Evolutionary conservation across 208 protist species (phyloP).

Genomic region (Crithidia expoeki): DNA sequence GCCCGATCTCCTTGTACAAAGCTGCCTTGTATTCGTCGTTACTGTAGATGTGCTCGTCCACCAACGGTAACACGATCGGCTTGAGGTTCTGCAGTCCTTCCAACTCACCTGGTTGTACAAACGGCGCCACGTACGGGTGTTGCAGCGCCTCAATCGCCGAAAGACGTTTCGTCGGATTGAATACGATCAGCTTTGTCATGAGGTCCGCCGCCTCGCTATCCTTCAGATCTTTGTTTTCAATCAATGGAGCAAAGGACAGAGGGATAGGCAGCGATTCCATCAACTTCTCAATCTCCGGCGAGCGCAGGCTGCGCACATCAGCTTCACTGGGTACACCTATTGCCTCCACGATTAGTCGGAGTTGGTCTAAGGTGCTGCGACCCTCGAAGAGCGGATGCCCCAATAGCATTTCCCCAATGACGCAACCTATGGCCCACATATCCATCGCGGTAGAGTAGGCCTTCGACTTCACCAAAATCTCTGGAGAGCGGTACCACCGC

Average conservation of each 20-base stretch:
- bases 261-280: conserved; percentile 75
- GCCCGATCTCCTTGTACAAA: conserved; percentile 65
- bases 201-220: conserved; percentile 87
- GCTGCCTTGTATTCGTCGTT: conserved; percentile 74
- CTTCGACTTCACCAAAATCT: conserved; percentile 96
- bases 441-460: conserved; percentile 97
- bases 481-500: conserved; percentile 98
- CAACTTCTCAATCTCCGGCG: conserved; percentile 89
- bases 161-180: conserved; percentile 86
- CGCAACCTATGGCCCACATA: conserved; percentile 99
- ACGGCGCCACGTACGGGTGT: conserved; percentile 88
- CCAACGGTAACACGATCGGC: conserved; percentile 62
- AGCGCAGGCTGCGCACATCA: conserved; percentile 92
- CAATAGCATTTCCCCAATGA: conserved; percentile 94
- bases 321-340: conserved; percentile 80
- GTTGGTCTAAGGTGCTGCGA: conserved; percentile 96
- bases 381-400: conserved; percentile 95
- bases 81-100: conserved; percentile 38
- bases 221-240: conserved; percentile 62
- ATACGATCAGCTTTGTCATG: conserved; percentile 82
- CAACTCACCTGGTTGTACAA: conserved; percentile 60
- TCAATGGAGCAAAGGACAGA: conserved; percentile 36
- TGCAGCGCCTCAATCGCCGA: conserved; percentile 84
- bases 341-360: conserved; percentile 93
- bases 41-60: conserved; percentile 65